Percentiles rank a stretch among this genome's conserved stretches.
These are phyloP conservation scores for Castanea sativa DNA, from an alignment of 306 rosid genomes.

Conservation along the genomic window DNA sequence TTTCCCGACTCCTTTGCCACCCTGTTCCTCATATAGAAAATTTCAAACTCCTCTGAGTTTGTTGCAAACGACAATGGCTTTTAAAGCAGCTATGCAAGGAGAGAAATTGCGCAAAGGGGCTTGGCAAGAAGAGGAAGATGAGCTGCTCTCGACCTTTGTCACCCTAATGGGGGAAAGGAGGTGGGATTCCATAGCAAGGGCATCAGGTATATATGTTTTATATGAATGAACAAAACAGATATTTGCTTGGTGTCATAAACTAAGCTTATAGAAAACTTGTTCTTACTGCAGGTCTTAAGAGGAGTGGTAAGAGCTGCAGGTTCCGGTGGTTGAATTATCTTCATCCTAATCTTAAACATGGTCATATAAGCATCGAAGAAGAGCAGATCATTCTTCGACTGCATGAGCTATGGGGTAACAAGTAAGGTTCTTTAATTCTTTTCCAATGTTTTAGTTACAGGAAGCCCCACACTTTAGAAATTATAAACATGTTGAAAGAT, in stretches of 20 bases:
- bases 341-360: slow-evolving; percentile 66
- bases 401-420: slow-evolving; percentile 78
- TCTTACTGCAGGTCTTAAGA: slow-evolving; percentile 45
- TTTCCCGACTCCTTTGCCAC: slow-evolving; percentile 12
- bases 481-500: no score
- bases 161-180: slow-evolving; percentile 49
- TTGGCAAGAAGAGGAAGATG: slow-evolving; percentile 77
- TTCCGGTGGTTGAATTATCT: slow-evolving; percentile 83
- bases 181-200: slow-evolving; percentile 74
- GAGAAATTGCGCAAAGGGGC: slow-evolving; percentile 54
- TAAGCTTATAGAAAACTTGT: neutral
- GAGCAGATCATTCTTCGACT: slow-evolving; percentile 53
- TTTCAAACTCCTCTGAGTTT: slow-evolving; percentile 4
- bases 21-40: slow-evolving; percentile 15
- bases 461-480: no score
- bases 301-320: slow-evolving; percentile 91
- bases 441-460: neutral
- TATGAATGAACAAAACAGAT: neutral
- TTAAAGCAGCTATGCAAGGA: slow-evolving; percentile 31
- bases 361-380: slow-evolving; percentile 45
- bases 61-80: slow-evolving; percentile 20
- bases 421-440: slow-evolving; percentile 41
- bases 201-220: slow-evolving; percentile 44
- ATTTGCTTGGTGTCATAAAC: neutral
- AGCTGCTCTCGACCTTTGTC: slow-evolving; percentile 47